Evolutionary conservation across 495 filamentous ascomycete species (phyloP).

Genomic region (Xylaria nigripes): DNA sequence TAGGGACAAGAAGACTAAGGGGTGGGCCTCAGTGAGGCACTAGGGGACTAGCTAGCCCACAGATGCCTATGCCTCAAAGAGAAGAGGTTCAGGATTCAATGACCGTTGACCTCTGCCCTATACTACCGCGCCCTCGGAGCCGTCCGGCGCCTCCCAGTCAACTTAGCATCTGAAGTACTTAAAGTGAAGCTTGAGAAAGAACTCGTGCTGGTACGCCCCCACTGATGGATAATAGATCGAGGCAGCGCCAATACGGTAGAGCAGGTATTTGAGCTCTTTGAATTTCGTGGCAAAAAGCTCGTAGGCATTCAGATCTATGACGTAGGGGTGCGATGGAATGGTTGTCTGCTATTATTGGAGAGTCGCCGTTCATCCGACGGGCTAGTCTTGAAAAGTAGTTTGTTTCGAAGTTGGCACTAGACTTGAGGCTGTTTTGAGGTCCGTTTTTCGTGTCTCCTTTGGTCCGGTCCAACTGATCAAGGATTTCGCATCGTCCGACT

Average conservation of each 20-base stretch:
- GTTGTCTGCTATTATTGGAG: no score
- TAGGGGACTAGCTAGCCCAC: no score
- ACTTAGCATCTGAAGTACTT: slow-evolving; percentile 11
- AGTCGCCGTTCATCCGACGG: not conserved
- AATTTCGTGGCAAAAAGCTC: slow-evolving; percentile 15
- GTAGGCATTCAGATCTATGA: slow-evolving; percentile 16
- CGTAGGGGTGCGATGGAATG: not conserved
- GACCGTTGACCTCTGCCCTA: no score
- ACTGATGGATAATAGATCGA: slow-evolving; percentile 7
- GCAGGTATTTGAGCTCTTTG: not conserved
- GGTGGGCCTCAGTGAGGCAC: no score
- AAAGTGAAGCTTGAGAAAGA: slow-evolving; percentile 15
- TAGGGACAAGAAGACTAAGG: no score
- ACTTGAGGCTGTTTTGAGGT: not conserved
- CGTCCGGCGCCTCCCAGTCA: no score
- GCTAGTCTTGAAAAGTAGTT: not conserved
- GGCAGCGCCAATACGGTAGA: not conserved
- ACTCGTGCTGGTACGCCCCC: slow-evolving; percentile 17
- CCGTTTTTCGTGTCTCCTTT: not conserved
- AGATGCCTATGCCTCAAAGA: no score
- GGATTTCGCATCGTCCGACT: not conserved
- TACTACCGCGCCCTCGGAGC: no score
- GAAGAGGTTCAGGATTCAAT: no score
- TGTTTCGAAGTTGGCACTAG: not conserved
- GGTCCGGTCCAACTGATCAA: not conserved